Evolutionary conservation across 192 early-diverging fungal species (phyloP).

Genomic region (Entomortierella chlamydospora): DNA sequence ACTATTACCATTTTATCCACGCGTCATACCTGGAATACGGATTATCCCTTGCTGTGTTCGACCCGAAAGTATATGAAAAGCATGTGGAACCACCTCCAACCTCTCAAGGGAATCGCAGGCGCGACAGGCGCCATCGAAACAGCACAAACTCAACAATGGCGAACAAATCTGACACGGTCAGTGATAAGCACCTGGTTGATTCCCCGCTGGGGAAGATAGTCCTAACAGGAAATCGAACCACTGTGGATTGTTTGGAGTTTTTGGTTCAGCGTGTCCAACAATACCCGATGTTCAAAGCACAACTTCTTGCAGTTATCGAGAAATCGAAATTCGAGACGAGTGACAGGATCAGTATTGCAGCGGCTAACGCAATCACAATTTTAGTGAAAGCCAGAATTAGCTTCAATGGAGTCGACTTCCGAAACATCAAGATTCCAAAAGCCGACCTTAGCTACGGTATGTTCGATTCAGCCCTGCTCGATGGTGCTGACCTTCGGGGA

Average conservation of each 20-base stretch:
- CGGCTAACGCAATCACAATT: background rate
- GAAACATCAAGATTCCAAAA: background rate
- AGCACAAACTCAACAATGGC: background rate
- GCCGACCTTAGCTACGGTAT: background rate
- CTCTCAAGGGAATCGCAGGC: too few species aligned
- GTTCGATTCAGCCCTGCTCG: background rate
- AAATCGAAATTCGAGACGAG: background rate
- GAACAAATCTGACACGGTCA: too few species aligned
- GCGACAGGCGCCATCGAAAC: background rate
- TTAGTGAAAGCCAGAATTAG: background rate
- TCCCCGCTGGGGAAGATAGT: background rate
- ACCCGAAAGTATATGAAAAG: background rate
- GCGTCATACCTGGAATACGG: constrained; percentile 13
- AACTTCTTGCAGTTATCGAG: background rate
- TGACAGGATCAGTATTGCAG: background rate
- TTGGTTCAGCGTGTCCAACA: background rate
- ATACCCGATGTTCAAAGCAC: background rate
- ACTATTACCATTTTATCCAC: constrained; percentile 5
- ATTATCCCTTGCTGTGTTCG: background rate
- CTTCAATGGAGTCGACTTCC: background rate
- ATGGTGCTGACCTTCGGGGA: background rate
- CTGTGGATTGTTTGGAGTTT: background rate
- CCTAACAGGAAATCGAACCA: too few species aligned
- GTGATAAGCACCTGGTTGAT: background rate
- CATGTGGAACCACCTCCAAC: background rate